These are phyloP conservation scores for Saccharomycopsis babjevae DNA, from an alignment of 805 yeast species.

Conservation along the genomic window DNA sequence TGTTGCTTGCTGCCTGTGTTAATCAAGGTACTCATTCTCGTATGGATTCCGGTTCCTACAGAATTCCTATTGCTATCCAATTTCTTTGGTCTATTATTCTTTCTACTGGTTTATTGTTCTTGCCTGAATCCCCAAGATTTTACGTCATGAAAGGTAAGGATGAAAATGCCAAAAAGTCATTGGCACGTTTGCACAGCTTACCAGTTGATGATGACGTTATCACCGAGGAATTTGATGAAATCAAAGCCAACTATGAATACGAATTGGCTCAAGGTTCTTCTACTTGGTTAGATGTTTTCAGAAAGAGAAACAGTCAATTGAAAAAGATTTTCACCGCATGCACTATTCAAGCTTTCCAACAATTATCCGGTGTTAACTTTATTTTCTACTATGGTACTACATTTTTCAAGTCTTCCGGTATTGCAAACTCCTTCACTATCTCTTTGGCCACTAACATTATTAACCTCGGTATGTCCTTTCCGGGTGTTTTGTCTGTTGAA, in stretches of 20 bases:
- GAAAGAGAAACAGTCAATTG: conserved; percentile 29
- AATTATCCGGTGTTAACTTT: conserved; percentile 64
- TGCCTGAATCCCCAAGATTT: conserved; percentile 69
- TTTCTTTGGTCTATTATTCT: conserved; percentile 48
- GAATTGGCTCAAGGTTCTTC: conserved; percentile 52
- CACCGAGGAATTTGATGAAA: conserved; percentile 37
- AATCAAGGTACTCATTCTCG: conserved; percentile 46
- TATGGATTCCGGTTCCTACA: conserved; percentile 43
- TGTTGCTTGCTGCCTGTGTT: conserved; percentile 55
- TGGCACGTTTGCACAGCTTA: conserved; percentile 51
- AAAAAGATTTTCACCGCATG: conserved; percentile 37
- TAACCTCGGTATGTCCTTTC: conserved; percentile 39
- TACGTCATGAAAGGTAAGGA: conserved; percentile 43
- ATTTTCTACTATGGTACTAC: conserved; percentile 63
- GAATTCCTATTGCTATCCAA: conserved; percentile 59
- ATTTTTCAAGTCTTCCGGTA: conserved; percentile 44
- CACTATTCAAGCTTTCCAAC: conserved; percentile 45
- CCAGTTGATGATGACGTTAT: conserved; percentile 35
- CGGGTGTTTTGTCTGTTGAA: conserved; percentile 48
- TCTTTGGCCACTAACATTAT: conserved; percentile 36
- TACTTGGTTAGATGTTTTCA: conserved; percentile 31
- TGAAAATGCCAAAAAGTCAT: conserved; percentile 39
- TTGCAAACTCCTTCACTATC: conserved; percentile 36
- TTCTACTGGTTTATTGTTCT: conserved; percentile 39
- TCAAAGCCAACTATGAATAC: conserved; percentile 37